Evolutionary conservation across 768 basidiomycete species (phyloP).

Genomic region (Kwoniella newhampshirensis): DNA sequence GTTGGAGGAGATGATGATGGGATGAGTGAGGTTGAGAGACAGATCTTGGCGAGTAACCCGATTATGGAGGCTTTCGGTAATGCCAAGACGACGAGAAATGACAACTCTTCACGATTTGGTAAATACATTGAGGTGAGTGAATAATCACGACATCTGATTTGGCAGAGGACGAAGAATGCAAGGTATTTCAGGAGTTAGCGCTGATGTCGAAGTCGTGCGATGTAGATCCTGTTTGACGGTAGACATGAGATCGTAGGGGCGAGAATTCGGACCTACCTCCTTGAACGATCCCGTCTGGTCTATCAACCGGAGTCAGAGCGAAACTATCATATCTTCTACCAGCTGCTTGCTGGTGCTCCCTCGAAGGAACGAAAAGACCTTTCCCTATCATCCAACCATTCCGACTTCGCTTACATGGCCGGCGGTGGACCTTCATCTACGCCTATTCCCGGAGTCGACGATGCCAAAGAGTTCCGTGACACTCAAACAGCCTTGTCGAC

Average conservation of each 20-base stretch:
- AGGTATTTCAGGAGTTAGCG: background rate
- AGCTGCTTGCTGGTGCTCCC: conserved; percentile 94
- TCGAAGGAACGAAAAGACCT: conserved; percentile 93
- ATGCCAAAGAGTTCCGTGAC: conserved; percentile 87
- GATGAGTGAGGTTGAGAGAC: conserved; percentile 87
- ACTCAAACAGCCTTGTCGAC: conserved; percentile 95
- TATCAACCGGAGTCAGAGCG: conserved; percentile 96
- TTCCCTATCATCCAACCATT: conserved; percentile 78
- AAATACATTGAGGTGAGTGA: conserved; percentile 92
- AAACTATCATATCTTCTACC: conserved; percentile 99
- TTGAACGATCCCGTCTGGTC: conserved; percentile 95
- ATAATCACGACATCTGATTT: background rate
- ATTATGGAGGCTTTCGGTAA: conserved; percentile 99
- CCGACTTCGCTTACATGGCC: conserved; percentile 85
- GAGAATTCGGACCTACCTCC: conserved; percentile 94
- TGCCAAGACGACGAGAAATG: conserved; percentile 97
- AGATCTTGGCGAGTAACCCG: conserved; percentile 98
- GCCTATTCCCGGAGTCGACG: conserved; percentile 88
- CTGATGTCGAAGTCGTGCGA: background rate
- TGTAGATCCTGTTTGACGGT: conserved; percentile 91
- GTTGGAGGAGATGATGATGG: conserved; percentile 48
- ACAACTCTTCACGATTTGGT: conserved; percentile 97
- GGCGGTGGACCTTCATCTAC: conserved; percentile 88
- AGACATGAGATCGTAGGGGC: conserved; percentile 96
- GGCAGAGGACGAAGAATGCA: background rate